A percentile compares a stretch with the other conserved stretches of the same genome.
phyloP scores from a whole-genome alignment of 2,329 filamentous ascomycete species.

The Graphium sp. region DNA sequence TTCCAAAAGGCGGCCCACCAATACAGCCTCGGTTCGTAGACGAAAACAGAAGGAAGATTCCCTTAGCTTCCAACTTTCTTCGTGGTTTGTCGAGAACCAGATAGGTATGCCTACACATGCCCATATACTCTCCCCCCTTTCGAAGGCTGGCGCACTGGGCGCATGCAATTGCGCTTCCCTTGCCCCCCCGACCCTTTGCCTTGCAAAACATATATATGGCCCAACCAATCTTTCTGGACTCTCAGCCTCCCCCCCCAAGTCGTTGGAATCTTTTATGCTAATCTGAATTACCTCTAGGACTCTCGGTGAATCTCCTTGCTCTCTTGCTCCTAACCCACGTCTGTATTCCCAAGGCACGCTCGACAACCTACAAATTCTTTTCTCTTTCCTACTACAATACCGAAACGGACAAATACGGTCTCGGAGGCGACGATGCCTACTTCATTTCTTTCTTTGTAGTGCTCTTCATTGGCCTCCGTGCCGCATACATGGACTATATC shows the following conservation, averaged over 20 bases:
- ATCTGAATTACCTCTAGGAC: conserved; percentile 36
- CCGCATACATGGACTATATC: conserved; percentile 72
- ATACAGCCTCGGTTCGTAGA: no score
- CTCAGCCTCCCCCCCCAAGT: background rate
- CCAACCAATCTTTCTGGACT: background rate
- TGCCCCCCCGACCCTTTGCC: background rate
- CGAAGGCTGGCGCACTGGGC: background rate
- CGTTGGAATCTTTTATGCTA: background rate
- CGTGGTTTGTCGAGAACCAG: conserved; percentile 66
- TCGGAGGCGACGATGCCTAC: conserved; percentile 65
- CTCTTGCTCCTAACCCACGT: conserved; percentile 69
- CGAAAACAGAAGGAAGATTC: no score
- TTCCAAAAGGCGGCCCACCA: no score
- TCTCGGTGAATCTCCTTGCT: conserved; percentile 72
- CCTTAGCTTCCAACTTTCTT: no score
- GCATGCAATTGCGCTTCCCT: background rate
- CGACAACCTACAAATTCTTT: conserved; percentile 77
- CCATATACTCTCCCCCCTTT: background rate
- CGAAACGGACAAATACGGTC: conserved; percentile 49
- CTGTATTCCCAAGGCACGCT: conserved; percentile 64
- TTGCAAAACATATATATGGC: background rate
- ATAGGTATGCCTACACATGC: conserved; percentile 40
- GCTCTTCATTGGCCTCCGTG: conserved; percentile 74
- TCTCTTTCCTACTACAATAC: conserved; percentile 69
- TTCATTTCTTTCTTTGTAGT: conserved; percentile 66